Evolutionary conservation across 2,329 filamentous ascomycete species (phyloP).

Genomic region (Podosphaera aphanis): DNA sequence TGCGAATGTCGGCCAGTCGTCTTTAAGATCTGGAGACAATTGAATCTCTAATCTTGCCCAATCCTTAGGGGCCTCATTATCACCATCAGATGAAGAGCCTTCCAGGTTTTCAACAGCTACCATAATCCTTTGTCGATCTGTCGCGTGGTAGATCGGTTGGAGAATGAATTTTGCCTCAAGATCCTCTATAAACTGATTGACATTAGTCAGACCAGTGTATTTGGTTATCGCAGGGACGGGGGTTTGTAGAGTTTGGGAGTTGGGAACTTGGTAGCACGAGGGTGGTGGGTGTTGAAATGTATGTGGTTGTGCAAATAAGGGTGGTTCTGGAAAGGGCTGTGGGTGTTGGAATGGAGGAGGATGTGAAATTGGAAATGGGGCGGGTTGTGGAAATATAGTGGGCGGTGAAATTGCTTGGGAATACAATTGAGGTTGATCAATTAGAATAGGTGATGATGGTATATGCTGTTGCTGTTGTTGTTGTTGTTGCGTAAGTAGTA

Average conservation of each 20-base stretch:
- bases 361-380: too few species aligned
- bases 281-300: too few species aligned
- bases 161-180: not conserved
- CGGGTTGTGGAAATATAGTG: too few species aligned
- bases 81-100: not conserved
- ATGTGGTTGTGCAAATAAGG: too few species aligned
- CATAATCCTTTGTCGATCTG: not conserved
- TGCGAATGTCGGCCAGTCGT: not conserved
- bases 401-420: too few species aligned
- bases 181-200: not conserved
- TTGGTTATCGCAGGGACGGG: too few species aligned
- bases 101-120: not conserved
- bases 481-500: not conserved
- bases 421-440: too few species aligned
- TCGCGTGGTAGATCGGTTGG: not conserved
- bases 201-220: not conserved
- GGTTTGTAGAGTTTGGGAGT: too few species aligned
- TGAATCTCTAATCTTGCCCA: not conserved
- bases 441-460: not conserved
- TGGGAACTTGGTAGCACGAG: too few species aligned
- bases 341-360: too few species aligned
- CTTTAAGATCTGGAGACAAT: not conserved
- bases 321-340: too few species aligned
- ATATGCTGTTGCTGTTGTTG: not conserved
- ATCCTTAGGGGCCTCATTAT: not conserved